Base-by-base conservation (phyloP, 2,329 filamentous ascomycete genomes). In the Stachybotrys echinatus region DNA sequence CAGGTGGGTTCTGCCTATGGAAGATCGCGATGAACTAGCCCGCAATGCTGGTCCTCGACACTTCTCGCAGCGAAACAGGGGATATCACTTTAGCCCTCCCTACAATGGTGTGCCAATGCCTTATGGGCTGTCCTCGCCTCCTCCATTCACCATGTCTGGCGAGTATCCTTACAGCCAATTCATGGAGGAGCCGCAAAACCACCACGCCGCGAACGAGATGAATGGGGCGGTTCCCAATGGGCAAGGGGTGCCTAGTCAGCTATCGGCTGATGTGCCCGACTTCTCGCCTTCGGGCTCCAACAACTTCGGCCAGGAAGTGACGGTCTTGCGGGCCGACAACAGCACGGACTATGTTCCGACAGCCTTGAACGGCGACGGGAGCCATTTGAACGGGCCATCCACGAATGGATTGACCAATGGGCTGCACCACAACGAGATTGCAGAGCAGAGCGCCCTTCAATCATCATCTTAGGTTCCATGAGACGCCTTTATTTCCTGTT, bases 1-100 rank as follows among this genome's bases (percentile, higher is more conserved):
- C 57, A 82, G 85, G 56, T 97, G 89, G 76, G 80, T 96, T 19
- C 70, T 95, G 51, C 79, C 81, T 2, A 76, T 84, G 62, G 79
- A 84, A 12, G 81, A 89, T 54, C 85, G 92, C 54, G 83, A 91
- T 57, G 76, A 83, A 40, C 77, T 81, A 19, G 89, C 88, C 38
- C 88, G 87, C 63, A 88, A 87, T 59, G 80, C 87, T 18, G 91
- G 91, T 4, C 80, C 79, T 23, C 64, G 66, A 42, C 72, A 67
- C 39, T 40, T 68, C 23, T 65, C 63, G 6, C 68, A 63, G 55
- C 70, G 69, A 56, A 70, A 65, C 56, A 60, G 65, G 23, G 48
- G 58, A 6, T 66, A 62, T 44, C 55, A 52, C 48, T 59, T 58
- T 39, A 52, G 51, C 38, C 60, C 57, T 19, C 67, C 64, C 46